A percentile compares a stretch with the other conserved stretches of the same genome.
Conservation (phyloP, 345 rosid genomes). For the Abelmoschus esculentus region DNA sequence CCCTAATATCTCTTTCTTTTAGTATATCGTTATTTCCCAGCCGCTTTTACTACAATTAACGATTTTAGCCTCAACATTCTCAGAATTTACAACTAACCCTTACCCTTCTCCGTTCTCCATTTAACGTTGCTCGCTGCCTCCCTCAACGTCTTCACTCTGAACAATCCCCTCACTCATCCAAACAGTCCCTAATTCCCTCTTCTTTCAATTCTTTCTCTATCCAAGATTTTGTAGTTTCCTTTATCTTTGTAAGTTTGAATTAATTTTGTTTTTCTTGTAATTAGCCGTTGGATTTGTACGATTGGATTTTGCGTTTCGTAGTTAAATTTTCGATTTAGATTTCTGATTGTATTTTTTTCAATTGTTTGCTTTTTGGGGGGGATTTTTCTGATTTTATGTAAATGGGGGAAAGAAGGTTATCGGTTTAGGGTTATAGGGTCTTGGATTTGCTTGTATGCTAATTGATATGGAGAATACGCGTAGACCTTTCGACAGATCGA, state of each 20-base stretch:
- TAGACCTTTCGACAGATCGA: constrained; percentile 75
- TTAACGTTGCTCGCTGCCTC: not conserved
- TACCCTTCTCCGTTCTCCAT: not conserved
- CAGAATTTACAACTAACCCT: not conserved
- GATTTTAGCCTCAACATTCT: not conserved
- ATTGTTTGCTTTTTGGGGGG: not conserved
- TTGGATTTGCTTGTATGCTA: constrained; percentile 15
- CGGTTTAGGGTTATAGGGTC: constrained; percentile 17
- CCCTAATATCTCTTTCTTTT: not conserved
- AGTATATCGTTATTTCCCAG: not conserved
- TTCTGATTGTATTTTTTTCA: not conserved
- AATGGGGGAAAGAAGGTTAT: not conserved
- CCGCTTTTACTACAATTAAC: not conserved
- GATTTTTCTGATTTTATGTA: not conserved
- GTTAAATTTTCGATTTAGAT: not conserved
- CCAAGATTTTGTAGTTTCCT: not conserved
- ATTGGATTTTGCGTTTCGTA: not conserved
- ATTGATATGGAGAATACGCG: constrained; percentile 72
- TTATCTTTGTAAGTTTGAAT: not conserved
- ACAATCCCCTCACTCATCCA: not conserved
- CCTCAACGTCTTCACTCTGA: not conserved
- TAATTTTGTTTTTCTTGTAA: not conserved
- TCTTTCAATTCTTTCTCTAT: too few species aligned
- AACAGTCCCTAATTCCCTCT: not conserved
- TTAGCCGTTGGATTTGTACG: constrained; percentile 2